A percentile compares a stretch with the other conserved stretches of the same genome.
Conservation (phyloP, 768 basidiomycete genomes). For the Kwoniella pini region DNA sequence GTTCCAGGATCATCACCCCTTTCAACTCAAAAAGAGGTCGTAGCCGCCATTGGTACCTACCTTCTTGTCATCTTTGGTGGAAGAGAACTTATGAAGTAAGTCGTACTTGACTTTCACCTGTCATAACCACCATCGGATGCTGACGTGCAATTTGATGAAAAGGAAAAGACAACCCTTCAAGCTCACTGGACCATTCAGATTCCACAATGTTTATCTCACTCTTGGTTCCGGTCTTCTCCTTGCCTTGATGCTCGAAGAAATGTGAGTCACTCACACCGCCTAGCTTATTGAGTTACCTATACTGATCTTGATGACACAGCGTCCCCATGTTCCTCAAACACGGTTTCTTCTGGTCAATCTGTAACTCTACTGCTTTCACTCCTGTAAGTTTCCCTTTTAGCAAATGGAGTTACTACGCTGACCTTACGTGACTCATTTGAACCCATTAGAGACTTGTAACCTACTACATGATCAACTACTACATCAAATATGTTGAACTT, state of each 20-base stretch:
- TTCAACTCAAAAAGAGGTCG: slow-evolving; percentile 72
- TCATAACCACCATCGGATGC: background rate
- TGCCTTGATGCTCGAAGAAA: slow-evolving; percentile 87
- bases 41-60: slow-evolving; percentile 71
- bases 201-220: slow-evolving; percentile 86
- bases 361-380: slow-evolving; percentile 77
- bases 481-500: slow-evolving; percentile 95
- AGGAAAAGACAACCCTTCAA: slow-evolving; percentile 56
- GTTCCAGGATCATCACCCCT: slow-evolving; percentile 75
- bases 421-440: no score
- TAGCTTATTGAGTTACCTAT: background rate
- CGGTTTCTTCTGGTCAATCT: slow-evolving; percentile 75
- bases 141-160: slow-evolving; percentile 1
- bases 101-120: slow-evolving; percentile 13
- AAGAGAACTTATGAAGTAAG: slow-evolving; percentile 75
- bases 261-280: slow-evolving; percentile 54
- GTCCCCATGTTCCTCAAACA: slow-evolving; percentile 72
- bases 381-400: slow-evolving; percentile 63
- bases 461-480: slow-evolving; percentile 99
- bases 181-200: slow-evolving; percentile 79
- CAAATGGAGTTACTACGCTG: no score
- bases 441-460: slow-evolving; percentile 75
- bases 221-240: slow-evolving; percentile 80
- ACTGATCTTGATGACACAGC: slow-evolving; percentile 30
- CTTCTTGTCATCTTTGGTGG: slow-evolving; percentile 84